These are phyloP conservation scores for Chlamydomonas schloesseri DNA, from an alignment of 139 green algal genomes.

Conservation along the genomic window DNA sequence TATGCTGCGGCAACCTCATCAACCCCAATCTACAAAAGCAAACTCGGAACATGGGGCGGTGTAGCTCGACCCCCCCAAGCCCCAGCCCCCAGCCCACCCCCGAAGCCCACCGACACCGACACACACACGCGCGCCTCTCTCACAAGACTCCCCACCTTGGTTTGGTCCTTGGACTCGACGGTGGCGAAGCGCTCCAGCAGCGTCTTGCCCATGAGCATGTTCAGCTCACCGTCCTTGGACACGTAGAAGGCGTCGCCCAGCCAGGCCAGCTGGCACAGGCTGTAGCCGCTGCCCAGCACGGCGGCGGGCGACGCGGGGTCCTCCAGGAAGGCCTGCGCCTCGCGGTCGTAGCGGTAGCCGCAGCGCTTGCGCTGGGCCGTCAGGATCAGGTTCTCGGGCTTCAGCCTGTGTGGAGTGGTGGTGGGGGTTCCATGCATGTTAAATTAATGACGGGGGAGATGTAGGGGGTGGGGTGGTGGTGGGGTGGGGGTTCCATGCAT, in stretches of 20 bases:
- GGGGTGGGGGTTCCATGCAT: too few relatives aligned
- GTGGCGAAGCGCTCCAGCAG: conserved; percentile 51
- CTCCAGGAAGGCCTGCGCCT: conserved; percentile 33
- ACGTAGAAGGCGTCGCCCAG: conserved; percentile 51
- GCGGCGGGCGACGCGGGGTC: conserved; percentile 22
- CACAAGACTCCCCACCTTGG: too few relatives aligned
- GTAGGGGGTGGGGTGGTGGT: too few relatives aligned
- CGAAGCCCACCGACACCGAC: too few relatives aligned
- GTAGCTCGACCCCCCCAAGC: too few relatives aligned
- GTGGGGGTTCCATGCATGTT: too few relatives aligned
- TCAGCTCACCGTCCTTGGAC: conserved; percentile 19
- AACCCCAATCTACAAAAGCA: too few relatives aligned
- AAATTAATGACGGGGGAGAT: too few relatives aligned
- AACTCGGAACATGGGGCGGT: too few relatives aligned
- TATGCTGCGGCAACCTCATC: too few relatives aligned
- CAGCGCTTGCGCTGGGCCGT: conserved; percentile 42
- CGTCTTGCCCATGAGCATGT: conserved; percentile 30
- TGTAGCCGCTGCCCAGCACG: conserved; percentile 34
- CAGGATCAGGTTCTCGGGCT: conserved; percentile 43
- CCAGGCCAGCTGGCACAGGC: conserved; percentile 54
- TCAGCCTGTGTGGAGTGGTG: conserved; percentile 26
- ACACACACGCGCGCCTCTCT: too few relatives aligned
- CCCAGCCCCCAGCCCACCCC: too few relatives aligned
- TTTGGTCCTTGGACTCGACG: not conserved
- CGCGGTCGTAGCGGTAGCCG: conserved; percentile 46